Percentiles rank a stretch among this genome's conserved stretches.
Evolutionary conservation across 352 stramenopile species (phyloP).

Genomic region (Pythium utonaiense): DNA sequence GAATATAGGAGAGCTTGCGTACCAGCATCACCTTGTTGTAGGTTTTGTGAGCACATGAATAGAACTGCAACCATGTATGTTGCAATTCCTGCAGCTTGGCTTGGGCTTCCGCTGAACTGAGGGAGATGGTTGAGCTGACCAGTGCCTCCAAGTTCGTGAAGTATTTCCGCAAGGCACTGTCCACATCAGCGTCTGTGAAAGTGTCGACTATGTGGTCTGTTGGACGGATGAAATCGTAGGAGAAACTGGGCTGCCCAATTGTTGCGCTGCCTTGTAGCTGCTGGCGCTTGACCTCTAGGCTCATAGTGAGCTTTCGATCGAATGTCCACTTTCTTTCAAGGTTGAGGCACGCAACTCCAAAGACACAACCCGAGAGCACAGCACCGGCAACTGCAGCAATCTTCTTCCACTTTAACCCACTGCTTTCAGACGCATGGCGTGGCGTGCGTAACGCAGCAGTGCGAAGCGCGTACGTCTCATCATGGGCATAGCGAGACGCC

Average conservation of each 20-base stretch:
- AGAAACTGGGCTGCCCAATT: neutral
- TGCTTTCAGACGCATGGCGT: neutral
- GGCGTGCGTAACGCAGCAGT: neutral
- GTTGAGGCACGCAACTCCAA: neutral
- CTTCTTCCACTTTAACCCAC: neutral
- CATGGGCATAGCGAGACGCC: slow-evolving; percentile 6
- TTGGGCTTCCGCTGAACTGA: neutral
- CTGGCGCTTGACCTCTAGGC: neutral
- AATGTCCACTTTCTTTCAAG: neutral
- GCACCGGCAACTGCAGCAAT: neutral
- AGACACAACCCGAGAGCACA: neutral
- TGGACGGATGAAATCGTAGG: neutral
- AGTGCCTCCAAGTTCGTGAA: neutral
- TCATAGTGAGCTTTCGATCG: neutral
- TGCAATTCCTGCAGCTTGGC: neutral
- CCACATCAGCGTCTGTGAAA: neutral
- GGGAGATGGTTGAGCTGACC: neutral
- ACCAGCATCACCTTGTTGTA: neutral
- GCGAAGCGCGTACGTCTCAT: slow-evolving; percentile 12
- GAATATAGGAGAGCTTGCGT: too few species aligned
- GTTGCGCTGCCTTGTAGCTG: neutral
- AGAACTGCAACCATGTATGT: neutral
- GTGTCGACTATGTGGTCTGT: neutral
- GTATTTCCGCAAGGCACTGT: neutral
- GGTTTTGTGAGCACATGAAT: neutral